These are phyloP conservation scores for Neurospora sp. DNA, from an alignment of 495 filamentous ascomycete genomes.

Conservation along the genomic window DNA sequence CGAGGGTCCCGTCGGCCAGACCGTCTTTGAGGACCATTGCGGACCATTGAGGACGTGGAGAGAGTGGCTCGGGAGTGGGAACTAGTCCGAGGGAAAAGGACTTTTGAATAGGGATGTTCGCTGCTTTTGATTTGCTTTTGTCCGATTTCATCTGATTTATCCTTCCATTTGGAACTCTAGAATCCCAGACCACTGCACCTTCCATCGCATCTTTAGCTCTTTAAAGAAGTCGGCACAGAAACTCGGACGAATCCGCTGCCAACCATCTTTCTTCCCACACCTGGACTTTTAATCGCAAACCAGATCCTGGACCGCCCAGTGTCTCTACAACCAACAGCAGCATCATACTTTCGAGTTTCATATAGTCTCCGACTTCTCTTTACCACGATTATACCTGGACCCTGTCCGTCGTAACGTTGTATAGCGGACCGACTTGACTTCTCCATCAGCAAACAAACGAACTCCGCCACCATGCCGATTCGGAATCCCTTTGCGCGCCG, in stretches of 20 bases:
- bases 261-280: neutral
- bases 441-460: neutral
- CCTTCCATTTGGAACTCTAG: neutral
- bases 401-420: neutral
- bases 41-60: neutral
- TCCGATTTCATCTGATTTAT: neutral
- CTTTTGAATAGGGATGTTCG: neutral
- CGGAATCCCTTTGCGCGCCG: constrained; percentile 63
- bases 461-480: constrained; percentile 51
- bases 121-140: neutral
- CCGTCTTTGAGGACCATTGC: neutral
- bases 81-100: neutral
- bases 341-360: neutral
- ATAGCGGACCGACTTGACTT: neutral
- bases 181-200: neutral
- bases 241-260: neutral
- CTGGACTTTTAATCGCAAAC: neutral
- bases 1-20: neutral
- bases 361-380: neutral
- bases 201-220: neutral
- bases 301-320: neutral
- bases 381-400: neutral
- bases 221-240: neutral
- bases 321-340: neutral
- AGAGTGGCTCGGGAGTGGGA: neutral